Percentiles rank a stretch among this genome's conserved stretches.
These are phyloP conservation scores for Schoenoplectus triqueter DNA, from an alignment of 202 grass and related monocot genomes.

Conservation along the genomic window DNA sequence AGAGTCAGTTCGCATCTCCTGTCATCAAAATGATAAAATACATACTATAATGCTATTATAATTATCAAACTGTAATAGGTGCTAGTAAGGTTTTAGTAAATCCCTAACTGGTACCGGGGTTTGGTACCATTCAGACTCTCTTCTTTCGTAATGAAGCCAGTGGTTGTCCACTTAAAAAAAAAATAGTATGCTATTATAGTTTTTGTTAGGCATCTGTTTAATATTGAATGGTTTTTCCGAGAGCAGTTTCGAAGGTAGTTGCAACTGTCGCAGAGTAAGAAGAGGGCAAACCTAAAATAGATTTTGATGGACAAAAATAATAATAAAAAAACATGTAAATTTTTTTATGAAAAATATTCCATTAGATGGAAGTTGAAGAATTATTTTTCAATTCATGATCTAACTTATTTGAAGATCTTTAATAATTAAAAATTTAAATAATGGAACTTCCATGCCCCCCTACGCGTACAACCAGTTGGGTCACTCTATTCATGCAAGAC, in stretches of 20 bases:
- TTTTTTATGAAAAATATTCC: background rate
- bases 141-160: too few relatives aligned
- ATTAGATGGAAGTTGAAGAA: background rate
- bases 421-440: background rate
- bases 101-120: too few relatives aligned
- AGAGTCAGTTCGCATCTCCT: background rate
- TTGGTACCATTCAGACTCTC: too few relatives aligned
- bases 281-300: background rate
- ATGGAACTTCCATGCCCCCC: background rate
- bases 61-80: too few relatives aligned
- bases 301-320: background rate
- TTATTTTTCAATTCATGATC: slow-evolving; percentile 7
- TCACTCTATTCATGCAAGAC: background rate
- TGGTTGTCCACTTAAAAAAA: too few relatives aligned
- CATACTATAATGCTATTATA: background rate
- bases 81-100: too few relatives aligned
- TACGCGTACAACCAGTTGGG: background rate
- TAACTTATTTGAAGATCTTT: slow-evolving; percentile 9
- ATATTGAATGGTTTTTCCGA: background rate
- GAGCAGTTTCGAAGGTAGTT: background rate
- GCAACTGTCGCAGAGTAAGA: background rate
- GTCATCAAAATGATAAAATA: background rate
- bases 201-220: too few relatives aligned
- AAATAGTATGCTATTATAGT: too few relatives aligned
- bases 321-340: background rate